Percentiles rank a stretch among this genome's conserved stretches.
phyloP scores from a whole-genome alignment of 306 rosid genomes.

The Senna tora region DNA sequence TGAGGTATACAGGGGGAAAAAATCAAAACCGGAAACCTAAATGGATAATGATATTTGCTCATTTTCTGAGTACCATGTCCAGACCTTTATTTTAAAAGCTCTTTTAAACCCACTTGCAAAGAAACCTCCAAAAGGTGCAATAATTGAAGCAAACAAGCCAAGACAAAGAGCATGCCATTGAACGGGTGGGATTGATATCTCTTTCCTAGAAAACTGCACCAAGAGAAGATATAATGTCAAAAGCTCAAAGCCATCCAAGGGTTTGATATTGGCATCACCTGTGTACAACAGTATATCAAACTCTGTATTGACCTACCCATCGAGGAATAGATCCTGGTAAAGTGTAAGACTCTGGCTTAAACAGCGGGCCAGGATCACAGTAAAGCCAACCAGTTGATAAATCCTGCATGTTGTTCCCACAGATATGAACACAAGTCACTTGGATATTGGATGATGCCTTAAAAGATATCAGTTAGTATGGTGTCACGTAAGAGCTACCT shows the following conservation, averaged over 20 bases:
- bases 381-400: conserved; percentile 88
- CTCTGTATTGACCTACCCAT: conserved; percentile 51
- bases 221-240: conserved; percentile 25
- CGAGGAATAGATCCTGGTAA: conserved; percentile 68
- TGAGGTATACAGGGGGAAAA: not conserved
- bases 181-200: conserved; percentile 72
- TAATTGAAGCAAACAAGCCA: conserved; percentile 91
- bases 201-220: conserved; percentile 86
- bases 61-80: conserved; percentile 27
- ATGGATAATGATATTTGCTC: conserved; percentile 26
- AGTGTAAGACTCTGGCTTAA: conserved; percentile 67
- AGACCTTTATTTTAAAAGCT: conserved; percentile 95
- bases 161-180: conserved; percentile 90
- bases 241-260: conserved; percentile 1
- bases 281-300: conserved; percentile 7
- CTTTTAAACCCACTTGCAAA: conserved; percentile 99
- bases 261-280: conserved; percentile 19
- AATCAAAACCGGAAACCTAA: conserved; percentile 28
- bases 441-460: conserved; percentile 22
- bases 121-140: conserved; percentile 99
- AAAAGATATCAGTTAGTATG: conserved; percentile 1
- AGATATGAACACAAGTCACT: conserved; percentile 33
- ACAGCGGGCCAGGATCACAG: conserved; percentile 89
- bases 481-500: conserved; percentile 58
- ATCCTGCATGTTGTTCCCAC: conserved; percentile 66